Percentiles rank a stretch among this genome's conserved stretches.
Evolutionary conservation across 129 eudicot species (phyloP).

Genomic region (Escallonia rubra): DNA sequence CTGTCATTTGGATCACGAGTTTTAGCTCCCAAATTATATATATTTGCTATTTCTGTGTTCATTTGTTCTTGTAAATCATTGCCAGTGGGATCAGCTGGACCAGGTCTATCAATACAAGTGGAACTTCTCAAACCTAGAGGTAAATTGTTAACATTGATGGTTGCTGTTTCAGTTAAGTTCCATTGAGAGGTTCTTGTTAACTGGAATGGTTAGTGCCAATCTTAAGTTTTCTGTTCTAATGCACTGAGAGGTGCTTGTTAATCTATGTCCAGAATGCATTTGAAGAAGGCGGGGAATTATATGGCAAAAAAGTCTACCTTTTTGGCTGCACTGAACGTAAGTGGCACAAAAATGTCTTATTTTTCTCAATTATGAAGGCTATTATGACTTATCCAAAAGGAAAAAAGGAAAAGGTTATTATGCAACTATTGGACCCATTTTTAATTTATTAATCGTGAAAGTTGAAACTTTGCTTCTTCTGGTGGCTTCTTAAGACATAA

Average conservation of each 20-base stretch:
- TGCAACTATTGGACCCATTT: no score
- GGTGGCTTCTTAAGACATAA: no score
- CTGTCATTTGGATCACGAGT: background rate
- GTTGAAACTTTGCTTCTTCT: no score
- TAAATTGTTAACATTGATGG: constrained; percentile 28
- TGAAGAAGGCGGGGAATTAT: constrained; percentile 77
- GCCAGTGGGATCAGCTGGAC: constrained; percentile 96
- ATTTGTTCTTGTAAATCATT: constrained; percentile 1
- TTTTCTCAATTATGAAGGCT: background rate
- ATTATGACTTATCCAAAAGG: no score
- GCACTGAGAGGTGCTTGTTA: constrained; percentile 12
- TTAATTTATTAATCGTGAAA: no score
- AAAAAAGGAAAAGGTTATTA: no score
- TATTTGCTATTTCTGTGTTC: constrained; percentile 1
- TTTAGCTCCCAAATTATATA: background rate
- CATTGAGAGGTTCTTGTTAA: no score
- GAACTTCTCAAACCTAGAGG: constrained; percentile 83
- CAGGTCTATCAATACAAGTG: constrained; percentile 84
- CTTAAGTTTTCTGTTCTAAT: no score
- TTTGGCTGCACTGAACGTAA: constrained; percentile 88
- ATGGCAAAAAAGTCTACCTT: constrained; percentile 71
- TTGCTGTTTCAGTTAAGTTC: background rate
- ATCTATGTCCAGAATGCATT: constrained; percentile 49
- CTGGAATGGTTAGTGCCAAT: no score
- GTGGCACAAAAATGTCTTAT: constrained; percentile 20